Base-by-base conservation (phyloP, 139 green algal species). In the Chlamydomonas sp. region DNA sequence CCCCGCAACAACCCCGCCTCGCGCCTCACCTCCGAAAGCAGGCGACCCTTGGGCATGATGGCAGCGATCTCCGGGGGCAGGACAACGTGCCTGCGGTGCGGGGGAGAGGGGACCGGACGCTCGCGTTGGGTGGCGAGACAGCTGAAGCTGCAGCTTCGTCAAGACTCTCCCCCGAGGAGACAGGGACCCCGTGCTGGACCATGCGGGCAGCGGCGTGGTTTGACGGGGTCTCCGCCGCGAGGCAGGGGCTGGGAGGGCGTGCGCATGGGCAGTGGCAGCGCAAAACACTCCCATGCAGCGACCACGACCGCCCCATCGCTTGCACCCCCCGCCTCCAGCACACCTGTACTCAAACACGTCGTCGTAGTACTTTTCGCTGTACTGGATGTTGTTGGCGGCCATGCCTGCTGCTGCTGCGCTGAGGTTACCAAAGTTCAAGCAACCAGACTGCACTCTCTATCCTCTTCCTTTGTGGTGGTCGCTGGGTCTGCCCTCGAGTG, bases 351-450 rank as follows among this genome's bases (percentile, higher is more conserved):
- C 90, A 77, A 92, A 97, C 0, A 87, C 71, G 64, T 97, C 93
- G 75, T 99, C 94, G 65, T 92, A 98, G 73, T 99, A 99, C 63
- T 96, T 96, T 82, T 98, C 94, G 5, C 77, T 90, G 75, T 97
- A 98, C 76, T 93, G 88, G 54, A 64, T 64, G 26, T 64, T 64
- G 54, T 64, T 64, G 26, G 54, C 54, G 24, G 34, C 34, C 6
- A 10, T 20, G 8, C 22, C 43, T 54, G 43, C 43, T 16, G 13
- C 43, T 54, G n/a, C n/a, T n/a, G n/a, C n/a, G n/a, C n/a, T n/a
- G n/a, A n/a, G n/a, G n/a, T n/a, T n/a, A n/a, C n/a, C n/a, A n/a
- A n/a, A n/a, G n/a, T n/a, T n/a, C n/a, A n/a, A n/a, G n/a, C n/a
- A n/a, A n/a, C n/a, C n/a, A n/a, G n/a, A n/a, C n/a, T n/a, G n/a